A percentile compares a stretch with the other conserved stretches of the same genome.
These are phyloP conservation scores for Claviceps monticola DNA, from an alignment of 2,329 filamentous ascomycete species.

Conservation along the genomic window DNA sequence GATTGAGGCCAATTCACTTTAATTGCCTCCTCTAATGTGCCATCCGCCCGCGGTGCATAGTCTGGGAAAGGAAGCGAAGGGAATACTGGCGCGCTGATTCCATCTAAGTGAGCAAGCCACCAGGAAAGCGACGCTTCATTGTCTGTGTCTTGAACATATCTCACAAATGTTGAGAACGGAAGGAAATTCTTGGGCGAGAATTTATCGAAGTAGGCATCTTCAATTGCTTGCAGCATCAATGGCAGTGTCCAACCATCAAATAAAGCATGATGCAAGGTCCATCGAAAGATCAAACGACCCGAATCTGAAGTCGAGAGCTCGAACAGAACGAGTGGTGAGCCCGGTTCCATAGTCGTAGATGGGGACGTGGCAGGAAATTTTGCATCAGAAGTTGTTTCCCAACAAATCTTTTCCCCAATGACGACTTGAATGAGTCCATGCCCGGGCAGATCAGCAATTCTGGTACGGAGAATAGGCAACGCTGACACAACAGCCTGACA, in stretches of 20 bases:
- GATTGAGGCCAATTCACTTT: too few species aligned
- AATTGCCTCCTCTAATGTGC: constrained; percentile 15
- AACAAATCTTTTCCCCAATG: constrained; percentile 19
- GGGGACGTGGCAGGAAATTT: too few species aligned
- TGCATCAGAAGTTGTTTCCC: constrained; percentile 9
- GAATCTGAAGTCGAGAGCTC: constrained; percentile 14
- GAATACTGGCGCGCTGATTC: constrained; percentile 14
- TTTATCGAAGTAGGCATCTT: constrained; percentile 6
- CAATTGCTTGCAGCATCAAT: constrained; percentile 23
- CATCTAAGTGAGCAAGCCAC: background rate
- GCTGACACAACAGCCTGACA: constrained; percentile 5
- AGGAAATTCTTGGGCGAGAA: background rate
- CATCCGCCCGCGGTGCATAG: constrained; percentile 29
- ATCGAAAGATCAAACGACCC: constrained; percentile 24
- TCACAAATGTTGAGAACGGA: constrained; percentile 20
- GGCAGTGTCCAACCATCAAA: constrained; percentile 35
- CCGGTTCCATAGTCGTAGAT: constrained; percentile 19
- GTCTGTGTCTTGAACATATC: background rate
- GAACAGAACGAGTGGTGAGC: constrained; percentile 26
- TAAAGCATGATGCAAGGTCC: constrained; percentile 31
- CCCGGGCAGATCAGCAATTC: constrained; percentile 28
- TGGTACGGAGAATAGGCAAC: constrained; percentile 26
- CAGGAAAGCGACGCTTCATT: background rate
- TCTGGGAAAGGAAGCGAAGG: constrained; percentile 25
- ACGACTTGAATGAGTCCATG: constrained; percentile 31